A percentile compares a stretch with the other conserved stretches of the same genome.
Evolutionary conservation across 305 asterid genomes (phyloP).

Genomic region (Euphrasia arctica): DNA sequence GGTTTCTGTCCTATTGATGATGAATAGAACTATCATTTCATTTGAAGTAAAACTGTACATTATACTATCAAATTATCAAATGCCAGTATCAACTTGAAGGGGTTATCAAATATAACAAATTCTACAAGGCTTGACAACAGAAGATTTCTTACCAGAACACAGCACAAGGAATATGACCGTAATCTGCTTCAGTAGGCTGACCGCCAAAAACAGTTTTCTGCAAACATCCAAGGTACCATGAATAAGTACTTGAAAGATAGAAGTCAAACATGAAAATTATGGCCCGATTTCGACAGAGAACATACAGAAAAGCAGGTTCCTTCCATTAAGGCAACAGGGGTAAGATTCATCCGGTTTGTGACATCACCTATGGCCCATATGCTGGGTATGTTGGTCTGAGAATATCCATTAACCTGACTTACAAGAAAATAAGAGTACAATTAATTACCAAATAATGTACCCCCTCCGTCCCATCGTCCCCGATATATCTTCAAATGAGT

Average conservation of each 20-base stretch:
- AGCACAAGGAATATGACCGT: constrained; percentile 74
- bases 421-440: not conserved
- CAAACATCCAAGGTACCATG: constrained; percentile 26
- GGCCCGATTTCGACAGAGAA: constrained; percentile 19
- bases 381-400: constrained; percentile 88
- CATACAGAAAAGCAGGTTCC: constrained; percentile 88
- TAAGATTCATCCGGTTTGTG: constrained; percentile 91
- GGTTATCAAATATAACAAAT: constrained; percentile 4
- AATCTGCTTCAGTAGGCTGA: constrained; percentile 72
- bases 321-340: constrained; percentile 99
- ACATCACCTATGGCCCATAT: constrained; percentile 99
- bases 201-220: constrained; percentile 98
- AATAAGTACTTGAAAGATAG: not conserved
- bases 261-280: constrained; percentile 19
- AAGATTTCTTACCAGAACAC: constrained; percentile 74
- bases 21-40: no score
- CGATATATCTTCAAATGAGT: no score
- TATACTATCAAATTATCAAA: not conserved
- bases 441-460: constrained; percentile 4
- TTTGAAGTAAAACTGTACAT: not conserved
- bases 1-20: no score
- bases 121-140: not conserved
- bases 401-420: constrained; percentile 72
- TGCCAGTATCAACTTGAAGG: not conserved
- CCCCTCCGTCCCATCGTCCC: no score